These are phyloP conservation scores for Dendrothele bispora DNA, from an alignment of 768 basidiomycete genomes.

Conservation along the genomic window DNA sequence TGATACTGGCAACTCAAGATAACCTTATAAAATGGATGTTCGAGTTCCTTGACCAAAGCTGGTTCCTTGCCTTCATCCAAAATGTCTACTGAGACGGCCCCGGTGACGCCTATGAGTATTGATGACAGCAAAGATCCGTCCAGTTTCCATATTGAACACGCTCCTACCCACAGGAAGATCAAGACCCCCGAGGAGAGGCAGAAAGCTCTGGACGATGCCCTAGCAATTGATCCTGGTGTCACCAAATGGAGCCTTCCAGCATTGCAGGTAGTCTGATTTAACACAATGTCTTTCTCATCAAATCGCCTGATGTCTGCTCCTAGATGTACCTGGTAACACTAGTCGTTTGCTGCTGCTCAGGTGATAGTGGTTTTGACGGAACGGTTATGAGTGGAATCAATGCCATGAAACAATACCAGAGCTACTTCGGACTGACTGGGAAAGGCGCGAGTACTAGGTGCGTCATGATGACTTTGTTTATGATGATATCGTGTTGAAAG, in stretches of 20 bases:
- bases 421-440: conserved; percentile 43
- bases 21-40: no score
- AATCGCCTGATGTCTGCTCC: background rate
- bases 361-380: conserved; percentile 54
- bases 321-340: conserved; percentile 50
- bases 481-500: no score
- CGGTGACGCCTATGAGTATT: no score
- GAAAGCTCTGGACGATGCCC: conserved; percentile 36
- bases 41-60: no score
- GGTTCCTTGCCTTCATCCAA: no score
- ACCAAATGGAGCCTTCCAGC: conserved; percentile 33
- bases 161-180: no score
- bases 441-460: conserved; percentile 46
- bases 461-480: conserved; percentile 5
- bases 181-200: conserved; percentile 41
- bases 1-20: no score
- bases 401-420: conserved; percentile 47
- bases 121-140: no score
- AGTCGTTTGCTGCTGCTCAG: conserved; percentile 47
- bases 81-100: no score
- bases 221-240: conserved; percentile 44
- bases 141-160: no score
- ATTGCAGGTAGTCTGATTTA: conserved; percentile 28
- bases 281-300: background rate
- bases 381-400: conserved; percentile 60